A percentile compares a stretch with the other conserved stretches of the same genome.
Conservation (phyloP, 495 filamentous ascomycete genomes). For the Pyrenula aspistea region DNA sequence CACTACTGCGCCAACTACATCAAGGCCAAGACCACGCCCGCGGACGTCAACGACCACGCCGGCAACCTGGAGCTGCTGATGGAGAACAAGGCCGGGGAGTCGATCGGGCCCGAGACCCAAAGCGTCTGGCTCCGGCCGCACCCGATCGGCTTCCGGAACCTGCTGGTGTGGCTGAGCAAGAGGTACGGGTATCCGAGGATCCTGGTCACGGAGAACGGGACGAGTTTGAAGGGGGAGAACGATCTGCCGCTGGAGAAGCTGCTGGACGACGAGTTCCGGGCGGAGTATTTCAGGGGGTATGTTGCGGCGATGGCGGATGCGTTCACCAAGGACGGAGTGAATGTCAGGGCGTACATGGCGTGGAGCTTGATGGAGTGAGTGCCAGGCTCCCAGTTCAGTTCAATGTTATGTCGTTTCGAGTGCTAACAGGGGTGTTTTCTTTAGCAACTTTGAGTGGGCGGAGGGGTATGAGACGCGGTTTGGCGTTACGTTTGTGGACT, state of each 20-base stretch:
- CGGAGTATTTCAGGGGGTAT: slow-evolving; percentile 64
- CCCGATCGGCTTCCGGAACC: slow-evolving; percentile 59
- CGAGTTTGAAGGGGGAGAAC: slow-evolving; percentile 66
- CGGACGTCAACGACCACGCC: slow-evolving; percentile 51
- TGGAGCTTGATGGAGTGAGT: slow-evolving; percentile 68
- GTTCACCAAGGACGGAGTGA: slow-evolving; percentile 51
- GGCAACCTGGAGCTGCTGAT: slow-evolving; percentile 60
- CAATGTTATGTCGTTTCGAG: neutral
- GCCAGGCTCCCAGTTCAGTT: neutral
- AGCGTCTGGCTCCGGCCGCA: slow-evolving; percentile 63
- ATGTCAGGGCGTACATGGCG: slow-evolving; percentile 63
- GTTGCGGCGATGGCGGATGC: slow-evolving; percentile 60
- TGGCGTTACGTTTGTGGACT: slow-evolving; percentile 68
- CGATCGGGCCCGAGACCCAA: slow-evolving; percentile 64
- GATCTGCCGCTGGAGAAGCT: slow-evolving; percentile 56
- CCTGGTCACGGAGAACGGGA: slow-evolving; percentile 77
- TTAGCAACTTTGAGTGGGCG: slow-evolving; percentile 48
- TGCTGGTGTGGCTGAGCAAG: slow-evolving; percentile 69
- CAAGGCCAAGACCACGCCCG: slow-evolving; percentile 48
- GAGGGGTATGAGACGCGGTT: slow-evolving; percentile 80
- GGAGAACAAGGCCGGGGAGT: slow-evolving; percentile 53
- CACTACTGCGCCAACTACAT: slow-evolving; percentile 78
- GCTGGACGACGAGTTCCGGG: slow-evolving; percentile 62
- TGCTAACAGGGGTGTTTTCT: slow-evolving; percentile 7
- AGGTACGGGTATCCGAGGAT: slow-evolving; percentile 63